These are phyloP conservation scores for Globisporangium takayamanum DNA, from an alignment of 352 stramenopile species.

Conservation along the genomic window DNA sequence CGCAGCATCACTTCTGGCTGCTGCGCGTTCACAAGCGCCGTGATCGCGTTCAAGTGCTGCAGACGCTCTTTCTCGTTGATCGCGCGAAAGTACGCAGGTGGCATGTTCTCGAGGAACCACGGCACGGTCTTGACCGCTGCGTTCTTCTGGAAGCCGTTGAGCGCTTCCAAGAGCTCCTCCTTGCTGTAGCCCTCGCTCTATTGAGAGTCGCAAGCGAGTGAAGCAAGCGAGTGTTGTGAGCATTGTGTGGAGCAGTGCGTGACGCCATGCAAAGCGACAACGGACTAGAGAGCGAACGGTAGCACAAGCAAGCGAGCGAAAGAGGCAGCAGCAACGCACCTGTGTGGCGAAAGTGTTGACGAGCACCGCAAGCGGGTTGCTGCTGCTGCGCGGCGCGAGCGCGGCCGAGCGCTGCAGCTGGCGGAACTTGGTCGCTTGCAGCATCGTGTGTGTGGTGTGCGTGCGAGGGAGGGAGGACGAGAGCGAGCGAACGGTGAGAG, in stretches of 20 bases:
- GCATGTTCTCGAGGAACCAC: constrained; percentile 90
- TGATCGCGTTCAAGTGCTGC: constrained; percentile 87
- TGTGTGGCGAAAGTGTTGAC: constrained; percentile 39
- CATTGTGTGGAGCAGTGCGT: background rate
- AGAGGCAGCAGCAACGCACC: constrained; percentile 9
- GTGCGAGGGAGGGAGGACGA: background rate
- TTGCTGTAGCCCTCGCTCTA: constrained; percentile 22
- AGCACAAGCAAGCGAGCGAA: background rate
- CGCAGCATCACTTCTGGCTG: constrained; percentile 77
- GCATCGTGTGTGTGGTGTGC: constrained; percentile 20
- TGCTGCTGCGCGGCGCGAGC: constrained; percentile 17
- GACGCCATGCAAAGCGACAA: too few relatives aligned
- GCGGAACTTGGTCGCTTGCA: constrained; percentile 58
- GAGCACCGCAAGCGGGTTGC: constrained; percentile 27
- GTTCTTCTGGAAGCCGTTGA: constrained; percentile 69
- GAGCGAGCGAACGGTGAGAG: background rate
- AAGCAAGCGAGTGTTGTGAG: background rate
- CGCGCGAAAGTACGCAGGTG: constrained; percentile 84
- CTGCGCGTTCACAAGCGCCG: constrained; percentile 61
- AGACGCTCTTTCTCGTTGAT: constrained; percentile 78
- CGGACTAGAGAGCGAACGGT: background rate
- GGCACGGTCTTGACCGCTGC: constrained; percentile 65
- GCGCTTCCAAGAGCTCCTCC: constrained; percentile 43
- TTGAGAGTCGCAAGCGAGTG: background rate
- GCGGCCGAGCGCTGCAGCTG: constrained; percentile 36